These are phyloP conservation scores for Aegilops bicornis DNA, from an alignment of 176 grass and related monocot species.

Conservation along the genomic window DNA sequence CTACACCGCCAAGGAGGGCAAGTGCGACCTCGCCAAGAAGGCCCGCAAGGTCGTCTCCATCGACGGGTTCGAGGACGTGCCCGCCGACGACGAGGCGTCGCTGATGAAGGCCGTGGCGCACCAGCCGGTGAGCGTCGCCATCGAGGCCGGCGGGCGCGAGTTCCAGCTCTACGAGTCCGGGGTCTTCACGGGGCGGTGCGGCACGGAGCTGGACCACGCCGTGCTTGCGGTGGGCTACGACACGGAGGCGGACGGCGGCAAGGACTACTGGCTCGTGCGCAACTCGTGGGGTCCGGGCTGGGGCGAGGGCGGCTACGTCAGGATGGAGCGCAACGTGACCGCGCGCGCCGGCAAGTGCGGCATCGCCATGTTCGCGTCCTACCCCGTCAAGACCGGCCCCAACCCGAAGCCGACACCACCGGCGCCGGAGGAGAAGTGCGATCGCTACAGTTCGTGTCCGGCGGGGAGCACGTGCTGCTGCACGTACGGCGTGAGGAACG, in stretches of 20 bases:
- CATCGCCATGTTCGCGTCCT: conserved; percentile 60
- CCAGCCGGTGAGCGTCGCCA: background rate
- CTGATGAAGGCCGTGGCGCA: conserved; percentile 5
- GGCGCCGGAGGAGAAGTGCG: conserved; percentile 16
- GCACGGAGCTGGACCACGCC: conserved; percentile 55
- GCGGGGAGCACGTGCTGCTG: conserved; percentile 71
- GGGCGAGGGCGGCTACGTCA: conserved; percentile 58
- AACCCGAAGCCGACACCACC: conserved; percentile 48
- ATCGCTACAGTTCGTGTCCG: conserved; percentile 44
- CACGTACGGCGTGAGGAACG: conserved; percentile 39
- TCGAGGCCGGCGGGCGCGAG: background rate
- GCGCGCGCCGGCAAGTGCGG: conserved; percentile 54
- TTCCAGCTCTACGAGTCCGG: background rate
- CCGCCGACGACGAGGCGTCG: background rate
- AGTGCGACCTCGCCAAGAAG: background rate
- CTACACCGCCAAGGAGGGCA: background rate
- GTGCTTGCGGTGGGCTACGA: conserved; percentile 60
- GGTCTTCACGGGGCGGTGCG: background rate
- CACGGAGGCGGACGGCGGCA: conserved; percentile 13
- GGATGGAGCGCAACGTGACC: conserved; percentile 53
- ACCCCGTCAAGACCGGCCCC: conserved; percentile 49
- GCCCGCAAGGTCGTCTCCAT: background rate
- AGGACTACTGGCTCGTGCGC: conserved; percentile 61
- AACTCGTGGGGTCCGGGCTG: conserved; percentile 71
- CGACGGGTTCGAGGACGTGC: background rate